These are phyloP conservation scores for Debaryomyces psychrophilus DNA, from an alignment of 1,139 yeast species.

Conservation along the genomic window DNA sequence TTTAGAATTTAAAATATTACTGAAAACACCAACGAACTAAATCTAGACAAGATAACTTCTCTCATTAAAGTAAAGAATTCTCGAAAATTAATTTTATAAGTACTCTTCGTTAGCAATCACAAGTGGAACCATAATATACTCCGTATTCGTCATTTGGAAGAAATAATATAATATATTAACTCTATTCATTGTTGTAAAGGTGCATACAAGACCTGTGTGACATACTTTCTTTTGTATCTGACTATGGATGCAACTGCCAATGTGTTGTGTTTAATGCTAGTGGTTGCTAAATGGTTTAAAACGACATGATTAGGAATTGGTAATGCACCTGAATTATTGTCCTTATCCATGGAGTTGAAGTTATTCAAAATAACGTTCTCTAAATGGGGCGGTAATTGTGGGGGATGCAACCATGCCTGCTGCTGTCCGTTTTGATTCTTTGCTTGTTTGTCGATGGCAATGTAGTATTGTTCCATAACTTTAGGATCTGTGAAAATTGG, in stretches of 20 bases:
- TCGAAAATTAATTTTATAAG: too few relatives aligned
- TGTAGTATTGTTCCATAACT: conserved; percentile 62
- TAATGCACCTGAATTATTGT: conserved; percentile 52
- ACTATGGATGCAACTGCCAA: conserved; percentile 54
- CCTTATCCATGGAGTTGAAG: conserved; percentile 49
- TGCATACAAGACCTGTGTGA: conserved; percentile 53
- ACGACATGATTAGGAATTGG: conserved; percentile 70
- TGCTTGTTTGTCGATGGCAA: conserved; percentile 72
- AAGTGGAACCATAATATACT: neutral
- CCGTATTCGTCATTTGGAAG: neutral
- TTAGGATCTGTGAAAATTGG: conserved; percentile 84
- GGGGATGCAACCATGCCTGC: conserved; percentile 69
- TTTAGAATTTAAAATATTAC: neutral
- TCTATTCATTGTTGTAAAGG: conserved; percentile 40
- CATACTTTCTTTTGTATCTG: conserved; percentile 51
- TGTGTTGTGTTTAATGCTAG: conserved; percentile 51
- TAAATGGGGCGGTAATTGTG: conserved; percentile 55
- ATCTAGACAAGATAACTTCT: conserved; percentile 1
- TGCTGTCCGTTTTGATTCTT: conserved; percentile 62
- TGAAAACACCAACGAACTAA: conserved; percentile 1
- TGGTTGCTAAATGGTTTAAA: conserved; percentile 52
- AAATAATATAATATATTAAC: neutral
- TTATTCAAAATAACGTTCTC: conserved; percentile 51
- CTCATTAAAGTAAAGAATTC: neutral
- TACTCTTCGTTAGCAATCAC: too few relatives aligned